Evolutionary conservation across 2,329 filamentous ascomycete species (phyloP), one percentile per base, ranked within the genome.

Genomic region (Diaporthe sp.): DNA sequence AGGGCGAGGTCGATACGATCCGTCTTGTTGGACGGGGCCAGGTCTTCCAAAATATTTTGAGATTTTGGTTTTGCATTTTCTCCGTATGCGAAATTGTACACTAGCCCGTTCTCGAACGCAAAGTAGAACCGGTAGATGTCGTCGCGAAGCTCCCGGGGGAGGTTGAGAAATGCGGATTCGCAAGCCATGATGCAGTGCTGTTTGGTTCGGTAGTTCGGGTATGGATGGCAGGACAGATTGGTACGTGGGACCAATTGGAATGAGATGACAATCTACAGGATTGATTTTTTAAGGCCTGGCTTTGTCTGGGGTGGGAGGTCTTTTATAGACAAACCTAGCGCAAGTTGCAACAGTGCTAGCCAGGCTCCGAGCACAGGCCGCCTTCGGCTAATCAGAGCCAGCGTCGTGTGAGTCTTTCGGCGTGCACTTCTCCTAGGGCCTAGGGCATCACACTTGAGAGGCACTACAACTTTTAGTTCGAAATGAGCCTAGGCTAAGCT

Each of bases 131-230:
- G 22, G n/a, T 61, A 61, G 22, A 61, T 28, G 1, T n/a, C 58
- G 37, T 61, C 37, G 13, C 58, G 58, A 44, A 61, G 58, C 58
- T 61, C 58, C 4, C 37, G 37, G 6, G 58, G 58, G 13, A 61
- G 37, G 58, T 61, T 61, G 37, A 61, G 37, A 42, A 61, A 28
- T 42, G 58, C 12, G 7, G 58, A 61, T 42, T 61, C 58, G 37
- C 12, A 17, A 61, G 37, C 58, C 58, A 61, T 61, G 37, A 22
- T 44, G 22, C 58, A 17, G 55, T 58, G 37, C n/a, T 28, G 37
- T n/a, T 58, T 34, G 6, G 31, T 20, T 8, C 22, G 55, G 28
- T 58, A 28, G 53, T 31, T 57, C 13, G 5, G 28, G 25, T 57
- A 13, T 6, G 10, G n/a, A 47, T 22, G 44, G 42, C 15, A 44